A percentile compares a stretch with the other conserved stretches of the same genome.
Conservation (phyloP, 2,329 filamentous ascomycete species). For the Fusarium sublunatum region DNA sequence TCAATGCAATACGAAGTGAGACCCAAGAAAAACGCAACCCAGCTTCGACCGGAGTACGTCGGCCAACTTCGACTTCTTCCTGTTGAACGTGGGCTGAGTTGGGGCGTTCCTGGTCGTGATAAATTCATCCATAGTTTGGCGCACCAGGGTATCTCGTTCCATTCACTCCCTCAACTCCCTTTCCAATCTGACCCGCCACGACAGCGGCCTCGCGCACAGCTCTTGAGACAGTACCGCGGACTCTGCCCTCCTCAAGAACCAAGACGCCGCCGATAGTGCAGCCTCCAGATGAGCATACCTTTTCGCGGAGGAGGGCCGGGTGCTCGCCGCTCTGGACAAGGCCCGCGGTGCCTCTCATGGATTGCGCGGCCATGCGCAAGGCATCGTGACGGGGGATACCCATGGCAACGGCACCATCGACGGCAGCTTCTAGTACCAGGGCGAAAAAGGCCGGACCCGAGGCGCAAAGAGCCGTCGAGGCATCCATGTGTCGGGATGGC, state of each 20-base stretch:
- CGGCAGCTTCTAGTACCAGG: slow-evolving; percentile 78
- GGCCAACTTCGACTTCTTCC: slow-evolving; percentile 5
- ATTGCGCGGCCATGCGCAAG: slow-evolving; percentile 81
- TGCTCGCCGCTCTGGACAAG: slow-evolving; percentile 78
- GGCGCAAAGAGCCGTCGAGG: slow-evolving; percentile 77
- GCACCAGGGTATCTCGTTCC: slow-evolving; percentile 47
- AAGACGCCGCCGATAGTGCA: slow-evolving; percentile 81
- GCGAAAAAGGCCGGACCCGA: slow-evolving; percentile 82
- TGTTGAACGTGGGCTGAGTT: not conserved
- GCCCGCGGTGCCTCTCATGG: slow-evolving; percentile 78
- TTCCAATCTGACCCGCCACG: slow-evolving; percentile 71
- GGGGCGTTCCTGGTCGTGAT: slow-evolving; percentile 5
- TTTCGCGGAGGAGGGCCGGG: slow-evolving; percentile 78
- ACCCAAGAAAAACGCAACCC: not conserved
- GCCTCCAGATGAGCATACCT: slow-evolving; percentile 80
- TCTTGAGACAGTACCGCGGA: slow-evolving; percentile 73
- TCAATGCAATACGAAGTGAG: slow-evolving; percentile 24
- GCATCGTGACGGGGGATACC: slow-evolving; percentile 79
- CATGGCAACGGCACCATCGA: slow-evolving; percentile 83
- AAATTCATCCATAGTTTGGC: slow-evolving; percentile 26
- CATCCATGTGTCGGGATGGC: slow-evolving; percentile 76
- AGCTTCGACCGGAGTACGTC: slow-evolving; percentile 2
- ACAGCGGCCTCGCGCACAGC: slow-evolving; percentile 78
- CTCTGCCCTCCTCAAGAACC: slow-evolving; percentile 77
- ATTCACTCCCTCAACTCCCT: slow-evolving; percentile 54